Evolutionary conservation across 768 basidiomycete species (phyloP).

Genomic region (Neoboletus magnificus): DNA sequence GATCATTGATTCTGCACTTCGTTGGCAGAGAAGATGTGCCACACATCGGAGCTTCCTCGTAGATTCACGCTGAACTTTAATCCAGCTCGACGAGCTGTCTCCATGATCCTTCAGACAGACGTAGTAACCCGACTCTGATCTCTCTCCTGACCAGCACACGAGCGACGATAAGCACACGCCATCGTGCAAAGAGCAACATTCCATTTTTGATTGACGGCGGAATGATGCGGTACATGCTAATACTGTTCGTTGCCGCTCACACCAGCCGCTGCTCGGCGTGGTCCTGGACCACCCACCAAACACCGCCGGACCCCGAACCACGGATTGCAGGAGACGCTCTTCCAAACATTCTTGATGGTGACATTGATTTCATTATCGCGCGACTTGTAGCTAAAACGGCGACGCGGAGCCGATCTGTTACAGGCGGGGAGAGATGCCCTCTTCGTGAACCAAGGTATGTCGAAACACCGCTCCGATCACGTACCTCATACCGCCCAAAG

Average conservation of each 20-base stretch:
- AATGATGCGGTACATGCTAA: slow-evolving; percentile 3
- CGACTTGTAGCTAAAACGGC: slow-evolving; percentile 10
- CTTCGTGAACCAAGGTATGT: slow-evolving; percentile 15
- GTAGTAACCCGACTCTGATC: not conserved
- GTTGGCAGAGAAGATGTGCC: not conserved
- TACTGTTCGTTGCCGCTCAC: slow-evolving; percentile 14
- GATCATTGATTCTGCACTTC: not conserved
- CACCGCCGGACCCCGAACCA: slow-evolving; percentile 15
- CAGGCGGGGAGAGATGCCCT: slow-evolving; percentile 18
- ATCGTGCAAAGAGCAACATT: not conserved
- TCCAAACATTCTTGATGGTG: slow-evolving; percentile 23
- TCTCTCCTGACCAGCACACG: not conserved
- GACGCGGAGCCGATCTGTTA: slow-evolving; percentile 17
- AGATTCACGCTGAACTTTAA: not conserved
- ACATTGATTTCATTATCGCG: slow-evolving; percentile 7
- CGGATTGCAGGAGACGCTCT: not conserved
- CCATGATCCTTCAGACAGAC: not conserved
- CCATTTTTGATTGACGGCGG: not conserved
- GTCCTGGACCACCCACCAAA: slow-evolving; percentile 29
- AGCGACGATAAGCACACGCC: not conserved
- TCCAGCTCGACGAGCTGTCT: not conserved
- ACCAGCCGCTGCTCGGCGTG: slow-evolving; percentile 20
- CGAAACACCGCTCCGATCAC: slow-evolving; percentile 2
- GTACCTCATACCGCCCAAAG: slow-evolving; percentile 28
- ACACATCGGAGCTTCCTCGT: slow-evolving; percentile 3